Evolutionary conservation across 2,329 filamentous ascomycete genomes (phyloP), one percentile per base, ranked within the genome.

Genomic region (Hymenotorrendiella dingleyae): DNA sequence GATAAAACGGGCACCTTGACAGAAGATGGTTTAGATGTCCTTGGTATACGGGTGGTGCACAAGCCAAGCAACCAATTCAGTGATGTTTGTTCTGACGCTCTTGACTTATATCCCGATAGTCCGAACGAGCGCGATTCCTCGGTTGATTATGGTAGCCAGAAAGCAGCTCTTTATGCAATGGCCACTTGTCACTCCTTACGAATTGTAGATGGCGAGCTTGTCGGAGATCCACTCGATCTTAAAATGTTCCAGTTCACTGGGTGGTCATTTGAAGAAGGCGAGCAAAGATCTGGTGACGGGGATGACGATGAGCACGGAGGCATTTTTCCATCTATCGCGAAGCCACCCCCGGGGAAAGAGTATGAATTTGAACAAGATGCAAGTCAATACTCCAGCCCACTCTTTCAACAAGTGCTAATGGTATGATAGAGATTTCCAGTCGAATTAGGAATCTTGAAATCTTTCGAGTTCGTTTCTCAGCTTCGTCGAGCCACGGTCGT

Each of bases 1-100:
- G 93, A 98, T 67, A 98, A 98, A 67, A 98, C 93, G 0, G 93
- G 93, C n/a, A 98, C 93, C 0, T 69, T 98, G 41, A 98, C 93
- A 0, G 93, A 97, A 64, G 93, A 98, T 62, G 93, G 93, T 0
- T 68, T 98, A 30, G 94, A 98, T 62, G 87, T 98, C 14, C 73
- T 98, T 10, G 93, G 93, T 10, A 80, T 95, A 16, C 80, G 88
- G 24, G 80, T 93, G 6, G 87, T 88, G 8, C 79, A 84, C 43
- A 70, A 74, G 36, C 73, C 74, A 1, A 64, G 67, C 3, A 70
- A 74, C 29, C 67, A 76, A 40, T 94, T 97, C 56, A 83, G 81
- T 40, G 86, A 93, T 14, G 72, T 95, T 4, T 71, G 94, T 12
- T 74, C 80, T 0, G 78, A 86, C 50, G 68, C 82, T 1, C 66